Conservation (phyloP, 495 filamentous ascomycete species). For the Penicillium coprophilum region DNA sequence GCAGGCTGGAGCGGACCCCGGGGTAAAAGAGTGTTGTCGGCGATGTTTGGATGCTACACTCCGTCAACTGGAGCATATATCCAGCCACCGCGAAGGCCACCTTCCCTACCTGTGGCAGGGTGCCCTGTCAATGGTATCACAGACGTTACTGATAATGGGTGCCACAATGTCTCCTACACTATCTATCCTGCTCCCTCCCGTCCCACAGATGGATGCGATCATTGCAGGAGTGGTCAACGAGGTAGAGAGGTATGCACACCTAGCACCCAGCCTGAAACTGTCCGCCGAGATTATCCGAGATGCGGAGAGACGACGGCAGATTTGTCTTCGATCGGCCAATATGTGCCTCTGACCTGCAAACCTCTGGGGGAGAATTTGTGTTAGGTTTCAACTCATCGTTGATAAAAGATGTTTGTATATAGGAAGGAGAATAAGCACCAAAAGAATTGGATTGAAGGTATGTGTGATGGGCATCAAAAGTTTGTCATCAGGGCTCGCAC, state of each 20-base stretch:
- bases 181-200: conserved; percentile 62
- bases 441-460: background rate
- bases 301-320: conserved; percentile 65
- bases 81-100: conserved; percentile 77
- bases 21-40: conserved; percentile 72
- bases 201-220: conserved; percentile 64
- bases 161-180: conserved; percentile 78
- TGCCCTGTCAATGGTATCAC: conserved; percentile 76
- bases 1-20: conserved; percentile 62
- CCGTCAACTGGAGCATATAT: conserved; percentile 75
- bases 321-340: conserved; percentile 28
- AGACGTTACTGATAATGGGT: conserved; percentile 78
- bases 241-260: conserved; percentile 67
- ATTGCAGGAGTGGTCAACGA: conserved; percentile 73
- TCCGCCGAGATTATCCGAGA: conserved; percentile 77
- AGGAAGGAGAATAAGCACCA: background rate
- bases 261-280: conserved; percentile 71
- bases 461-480: background rate
- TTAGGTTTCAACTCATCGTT: background rate
- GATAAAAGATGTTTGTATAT: background rate
- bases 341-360: conserved; percentile 5
- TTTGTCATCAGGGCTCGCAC: background rate
- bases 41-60: conserved; percentile 82
- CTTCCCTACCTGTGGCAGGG: conserved; percentile 89
- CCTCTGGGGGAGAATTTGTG: background rate